A percentile compares a stretch with the other conserved stretches of the same genome.
These are phyloP conservation scores for Barnettozyma vustinii DNA, from an alignment of 805 yeast genomes.

Conservation along the genomic window DNA sequence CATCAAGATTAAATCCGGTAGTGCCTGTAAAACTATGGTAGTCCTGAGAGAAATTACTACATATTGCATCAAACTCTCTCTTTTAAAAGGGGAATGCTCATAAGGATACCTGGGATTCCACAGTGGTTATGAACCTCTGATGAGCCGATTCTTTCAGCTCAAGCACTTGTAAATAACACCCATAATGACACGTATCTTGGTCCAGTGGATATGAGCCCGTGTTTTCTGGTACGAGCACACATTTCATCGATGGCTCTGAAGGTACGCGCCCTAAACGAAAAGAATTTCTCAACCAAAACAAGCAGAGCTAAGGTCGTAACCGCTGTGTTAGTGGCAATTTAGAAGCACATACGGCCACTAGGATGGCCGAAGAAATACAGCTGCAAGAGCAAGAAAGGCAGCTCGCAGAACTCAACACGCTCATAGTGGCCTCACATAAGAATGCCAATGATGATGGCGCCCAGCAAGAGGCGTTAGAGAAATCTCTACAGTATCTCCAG, in stretches of 20 bases:
- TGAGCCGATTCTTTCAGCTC: no score
- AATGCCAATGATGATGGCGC: slow-evolving; percentile 28
- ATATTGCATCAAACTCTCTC: neutral
- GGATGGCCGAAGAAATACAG: neutral
- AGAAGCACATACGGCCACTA: neutral
- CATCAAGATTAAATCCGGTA: neutral
- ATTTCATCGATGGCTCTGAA: neutral
- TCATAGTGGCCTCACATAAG: slow-evolving; percentile 25
- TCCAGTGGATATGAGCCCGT: neutral
- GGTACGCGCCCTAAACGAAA: neutral
- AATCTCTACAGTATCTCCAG: slow-evolving; percentile 33
- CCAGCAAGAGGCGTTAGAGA: slow-evolving; percentile 35
- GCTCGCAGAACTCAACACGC: neutral
- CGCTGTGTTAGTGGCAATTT: neutral
- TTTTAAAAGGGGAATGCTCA: no score
- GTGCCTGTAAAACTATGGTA: neutral
- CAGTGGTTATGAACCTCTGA: no score
- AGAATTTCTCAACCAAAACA: neutral
- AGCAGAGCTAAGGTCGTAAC: neutral
- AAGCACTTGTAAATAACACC: neutral
- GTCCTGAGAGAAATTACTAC: neutral
- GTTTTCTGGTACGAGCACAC: neutral
- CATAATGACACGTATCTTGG: neutral
- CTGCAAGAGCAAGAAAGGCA: neutral
- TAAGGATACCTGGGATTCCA: no score